phyloP scores from a whole-genome alignment of 1,284 basidiomycete genomes.

The Ganoderma lucidum region DNA sequence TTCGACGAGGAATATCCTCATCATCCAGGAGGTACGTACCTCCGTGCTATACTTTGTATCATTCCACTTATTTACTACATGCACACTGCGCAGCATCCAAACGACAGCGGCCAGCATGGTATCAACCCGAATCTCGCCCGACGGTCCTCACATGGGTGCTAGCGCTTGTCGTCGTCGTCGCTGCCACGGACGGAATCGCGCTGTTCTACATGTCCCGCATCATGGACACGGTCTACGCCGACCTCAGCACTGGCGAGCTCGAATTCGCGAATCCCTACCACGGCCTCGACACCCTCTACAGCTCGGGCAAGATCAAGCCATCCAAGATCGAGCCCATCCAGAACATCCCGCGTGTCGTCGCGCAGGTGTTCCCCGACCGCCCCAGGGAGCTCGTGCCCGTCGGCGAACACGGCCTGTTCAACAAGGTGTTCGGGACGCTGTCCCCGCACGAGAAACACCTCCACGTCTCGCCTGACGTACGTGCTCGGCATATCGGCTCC shows the following conservation, averaged over 20 bases:
- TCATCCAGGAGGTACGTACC: neutral
- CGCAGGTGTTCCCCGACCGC: constrained; percentile 32
- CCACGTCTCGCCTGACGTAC: constrained; percentile 29
- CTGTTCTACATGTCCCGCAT: constrained; percentile 33
- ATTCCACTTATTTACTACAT: neutral
- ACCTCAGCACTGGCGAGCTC: constrained; percentile 26
- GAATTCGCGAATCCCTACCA: constrained; percentile 37
- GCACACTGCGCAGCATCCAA: neutral
- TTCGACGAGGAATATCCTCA: constrained; percentile 1
- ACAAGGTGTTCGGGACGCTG: constrained; percentile 32
- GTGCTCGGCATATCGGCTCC: constrained; percentile 4
- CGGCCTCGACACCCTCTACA: constrained; percentile 39
- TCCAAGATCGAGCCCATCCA: constrained; percentile 34
- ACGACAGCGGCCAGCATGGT: constrained; percentile 9
- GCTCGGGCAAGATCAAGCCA: constrained; percentile 29
- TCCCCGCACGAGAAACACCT: constrained; percentile 36
- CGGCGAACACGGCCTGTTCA: constrained; percentile 35
- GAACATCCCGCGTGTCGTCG: constrained; percentile 35
- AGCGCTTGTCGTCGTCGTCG: constrained; percentile 24
- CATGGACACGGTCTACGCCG: constrained; percentile 28
- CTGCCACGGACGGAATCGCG: constrained; percentile 23
- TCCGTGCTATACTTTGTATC: no score
- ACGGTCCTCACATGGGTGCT: constrained; percentile 19
- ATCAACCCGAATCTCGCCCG: neutral
- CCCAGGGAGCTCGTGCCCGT: constrained; percentile 35